phyloP scores from a whole-genome alignment of 202 grass and related monocot species.

The Cymbopogon flexuosus region DNA sequence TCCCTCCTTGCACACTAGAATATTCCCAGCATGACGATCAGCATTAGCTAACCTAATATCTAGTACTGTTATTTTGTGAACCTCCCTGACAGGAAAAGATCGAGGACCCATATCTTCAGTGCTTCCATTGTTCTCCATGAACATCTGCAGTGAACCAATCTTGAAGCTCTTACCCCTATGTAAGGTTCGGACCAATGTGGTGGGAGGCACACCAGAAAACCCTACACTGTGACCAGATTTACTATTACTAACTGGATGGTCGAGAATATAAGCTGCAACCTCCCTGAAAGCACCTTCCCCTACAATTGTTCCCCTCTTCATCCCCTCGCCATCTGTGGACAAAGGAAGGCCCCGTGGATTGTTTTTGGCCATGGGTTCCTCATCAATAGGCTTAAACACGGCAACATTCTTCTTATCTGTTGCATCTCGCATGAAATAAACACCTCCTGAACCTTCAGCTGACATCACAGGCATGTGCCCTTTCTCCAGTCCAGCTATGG shows the following conservation, averaged over 20 bases:
- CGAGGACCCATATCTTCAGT: slow-evolving; percentile 86
- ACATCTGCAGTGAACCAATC: slow-evolving; percentile 89
- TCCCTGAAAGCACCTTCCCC: slow-evolving; percentile 75
- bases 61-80: slow-evolving; percentile 88
- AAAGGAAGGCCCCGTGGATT: no score
- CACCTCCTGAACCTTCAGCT: slow-evolving; percentile 71
- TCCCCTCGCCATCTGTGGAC: slow-evolving; percentile 59
- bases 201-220: slow-evolving; percentile 88
- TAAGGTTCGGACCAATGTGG: slow-evolving; percentile 55
- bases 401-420: slow-evolving; percentile 17
- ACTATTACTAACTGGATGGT: slow-evolving; percentile 43
- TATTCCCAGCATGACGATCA: slow-evolving; percentile 90
- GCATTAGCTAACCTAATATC: slow-evolving; percentile 95
- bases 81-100: slow-evolving; percentile 71
- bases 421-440: slow-evolving; percentile 65
- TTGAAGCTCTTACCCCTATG: slow-evolving; percentile 55
- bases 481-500: slow-evolving; percentile 52
- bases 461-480: slow-evolving; percentile 56
- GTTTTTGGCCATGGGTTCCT: no score
- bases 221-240: not conserved
- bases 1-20: slow-evolving; percentile 58
- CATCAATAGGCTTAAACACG: no score
- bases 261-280: slow-evolving; percentile 89
- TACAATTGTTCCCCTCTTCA: slow-evolving; percentile 77
- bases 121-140: slow-evolving; percentile 1